Base-by-base conservation (phyloP, 441 rosid genomes). In the Gossypium gossypioides region DNA sequence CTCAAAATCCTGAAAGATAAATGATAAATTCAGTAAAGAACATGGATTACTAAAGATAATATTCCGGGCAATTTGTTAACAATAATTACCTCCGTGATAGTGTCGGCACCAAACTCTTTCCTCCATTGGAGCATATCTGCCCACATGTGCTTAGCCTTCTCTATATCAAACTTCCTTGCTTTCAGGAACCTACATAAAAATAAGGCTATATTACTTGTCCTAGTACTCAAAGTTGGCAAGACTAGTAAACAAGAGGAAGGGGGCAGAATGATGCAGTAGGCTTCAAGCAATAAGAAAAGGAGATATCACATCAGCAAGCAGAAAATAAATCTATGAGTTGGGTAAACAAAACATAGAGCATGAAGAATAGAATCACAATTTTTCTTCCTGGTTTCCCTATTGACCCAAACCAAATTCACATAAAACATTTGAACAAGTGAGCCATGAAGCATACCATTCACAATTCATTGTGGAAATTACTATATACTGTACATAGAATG, bases 141-240 rank as follows among this genome's bases (percentile, higher is more conserved):
- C 99, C 99, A 96, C 99, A 96, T 96, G 69, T 93, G 96, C 82
- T 90, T 96, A 44, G 98, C 98, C 78, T 89, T 96, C 61, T 96
- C 98, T 67, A 88, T 82, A 79, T 96, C 99, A 74, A 90, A 93
- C 85, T 91, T 96, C 81, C 99, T 88, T 46, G 97, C 99, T 78
- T 91, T 93, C 85, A 96, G 81, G 67, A 96, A 96, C 82, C 99
- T 93, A 77, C 10, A 42, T 71, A 57, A 44, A 32, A 72, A 10
- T 32, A 74, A 59, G 19, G 59, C 21, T 19, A 18, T 34, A 50
- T 4, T 16, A 68, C 42, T 27, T 13, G 46, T 55, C 16, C 55
- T 13, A 9, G 32, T 64, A 42, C 24, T 64, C 32, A 64, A 64
- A 21, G n/a, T 40, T 64, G 16, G 54, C 9, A 42, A 42, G 18